Evolutionary conservation across 768 basidiomycete species (phyloP).

Genomic region (Steccherinum ochraceum): DNA sequence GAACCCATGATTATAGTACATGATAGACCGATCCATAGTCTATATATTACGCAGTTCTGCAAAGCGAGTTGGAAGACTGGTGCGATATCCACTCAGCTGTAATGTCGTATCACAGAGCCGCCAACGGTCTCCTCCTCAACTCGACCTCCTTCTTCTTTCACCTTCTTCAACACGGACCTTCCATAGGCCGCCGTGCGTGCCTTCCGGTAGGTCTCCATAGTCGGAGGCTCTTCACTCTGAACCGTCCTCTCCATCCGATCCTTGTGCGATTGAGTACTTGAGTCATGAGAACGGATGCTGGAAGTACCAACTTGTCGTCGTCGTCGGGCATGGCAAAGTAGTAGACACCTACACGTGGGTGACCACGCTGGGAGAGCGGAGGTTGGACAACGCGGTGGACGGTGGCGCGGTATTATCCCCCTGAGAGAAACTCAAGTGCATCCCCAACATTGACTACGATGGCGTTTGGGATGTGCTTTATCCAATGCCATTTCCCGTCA

Average conservation of each 20-base stretch:
- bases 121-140: slow-evolving; percentile 39
- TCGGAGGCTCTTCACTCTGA: slow-evolving; percentile 35
- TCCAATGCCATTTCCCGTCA: slow-evolving; percentile 39
- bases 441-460: slow-evolving; percentile 58
- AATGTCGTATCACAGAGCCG: slow-evolving; percentile 52
- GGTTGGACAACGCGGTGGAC: slow-evolving; percentile 59
- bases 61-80: no score
- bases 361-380: slow-evolving; percentile 43
- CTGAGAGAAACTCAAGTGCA: slow-evolving; percentile 52
- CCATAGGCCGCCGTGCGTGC: slow-evolving; percentile 49
- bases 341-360: slow-evolving; percentile 49
- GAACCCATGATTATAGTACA: no score
- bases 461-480: slow-evolving; percentile 52
- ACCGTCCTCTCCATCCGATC: slow-evolving; percentile 31
- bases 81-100: no score
- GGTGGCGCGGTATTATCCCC: slow-evolving; percentile 53
- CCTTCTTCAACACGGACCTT: slow-evolving; percentile 33
- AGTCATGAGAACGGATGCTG: slow-evolving; percentile 37
- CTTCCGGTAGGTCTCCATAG: slow-evolving; percentile 47
- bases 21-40: no score
- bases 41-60: no score
- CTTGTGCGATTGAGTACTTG: slow-evolving; percentile 44
- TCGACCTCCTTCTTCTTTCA: slow-evolving; percentile 30
- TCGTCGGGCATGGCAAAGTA: slow-evolving; percentile 54
- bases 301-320: no score